Evolutionary conservation across 805 yeast species (phyloP).

Genomic region (Myxozyma monticola): DNA sequence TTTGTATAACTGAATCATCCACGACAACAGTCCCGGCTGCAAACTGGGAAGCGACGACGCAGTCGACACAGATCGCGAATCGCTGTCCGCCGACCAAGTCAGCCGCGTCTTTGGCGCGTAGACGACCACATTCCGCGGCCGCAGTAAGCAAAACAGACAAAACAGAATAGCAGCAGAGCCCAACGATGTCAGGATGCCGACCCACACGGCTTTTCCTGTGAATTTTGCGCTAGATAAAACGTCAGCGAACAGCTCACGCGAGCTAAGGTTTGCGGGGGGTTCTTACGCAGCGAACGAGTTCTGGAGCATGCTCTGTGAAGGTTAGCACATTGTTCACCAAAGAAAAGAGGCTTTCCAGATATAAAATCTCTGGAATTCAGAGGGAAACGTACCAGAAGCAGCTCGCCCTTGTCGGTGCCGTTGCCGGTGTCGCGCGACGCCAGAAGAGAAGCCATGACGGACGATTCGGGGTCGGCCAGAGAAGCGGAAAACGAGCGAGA

Average conservation of each 20-base stretch:
- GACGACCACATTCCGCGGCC: slow-evolving; percentile 38
- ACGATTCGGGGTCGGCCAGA: too few species aligned
- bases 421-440: too few species aligned
- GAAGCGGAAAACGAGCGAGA: too few species aligned
- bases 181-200: slow-evolving; percentile 39
- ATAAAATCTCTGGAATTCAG: too few species aligned
- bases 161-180: slow-evolving; percentile 38
- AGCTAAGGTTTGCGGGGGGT: too few species aligned
- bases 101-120: slow-evolving; percentile 38
- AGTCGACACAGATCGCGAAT: slow-evolving; percentile 25
- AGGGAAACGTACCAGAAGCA: slow-evolving; percentile 10
- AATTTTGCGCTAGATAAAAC: slow-evolving; percentile 21
- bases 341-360: background rate
- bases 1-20: slow-evolving; percentile 33
- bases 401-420: slow-evolving; percentile 19
- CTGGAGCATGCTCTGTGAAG: slow-evolving; percentile 12
- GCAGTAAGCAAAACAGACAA: slow-evolving; percentile 35
- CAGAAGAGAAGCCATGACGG: too few species aligned
- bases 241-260: background rate
- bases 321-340: background rate
- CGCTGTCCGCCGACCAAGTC: background rate
- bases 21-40: slow-evolving; percentile 25
- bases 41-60: slow-evolving; percentile 27
- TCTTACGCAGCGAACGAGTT: slow-evolving; percentile 22
- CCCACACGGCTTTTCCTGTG: slow-evolving; percentile 40